Evolutionary conservation across 768 basidiomycete genomes (phyloP).

Genomic region (Tricholoma furcatifolium): DNA sequence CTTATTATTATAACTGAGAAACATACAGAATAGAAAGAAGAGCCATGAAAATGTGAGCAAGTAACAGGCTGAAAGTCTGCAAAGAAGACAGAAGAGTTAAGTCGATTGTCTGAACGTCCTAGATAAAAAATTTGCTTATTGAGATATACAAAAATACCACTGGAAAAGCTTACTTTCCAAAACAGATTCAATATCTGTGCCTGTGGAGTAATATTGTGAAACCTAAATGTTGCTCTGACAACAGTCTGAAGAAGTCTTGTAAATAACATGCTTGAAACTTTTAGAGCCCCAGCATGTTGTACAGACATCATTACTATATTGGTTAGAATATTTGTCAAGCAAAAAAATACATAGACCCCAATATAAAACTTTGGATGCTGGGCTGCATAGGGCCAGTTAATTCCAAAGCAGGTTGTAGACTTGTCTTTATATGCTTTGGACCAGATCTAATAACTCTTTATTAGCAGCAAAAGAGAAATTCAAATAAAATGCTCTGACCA

Average conservation of each 20-base stretch:
- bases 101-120: conserved; percentile 89
- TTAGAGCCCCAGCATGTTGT: conserved; percentile 61
- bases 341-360: conserved; percentile 62
- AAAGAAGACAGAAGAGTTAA: conserved; percentile 64
- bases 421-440: conserved; percentile 56
- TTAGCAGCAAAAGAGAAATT: not conserved
- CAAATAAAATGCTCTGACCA: conserved; percentile 32
- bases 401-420: conserved; percentile 22
- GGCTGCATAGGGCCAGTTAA: conserved; percentile 47
- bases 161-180: conserved; percentile 45
- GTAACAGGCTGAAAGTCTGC: conserved; percentile 72
- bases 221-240: conserved; percentile 80
- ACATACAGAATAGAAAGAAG: conserved; percentile 69
- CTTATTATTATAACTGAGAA: not conserved
- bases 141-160: not conserved
- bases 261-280: conserved; percentile 45
- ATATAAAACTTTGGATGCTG: conserved; percentile 75
- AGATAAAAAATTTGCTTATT: not conserved
- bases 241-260: conserved; percentile 64
- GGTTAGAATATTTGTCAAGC: conserved; percentile 45
- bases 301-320: conserved; percentile 47
- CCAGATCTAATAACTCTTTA: conserved; percentile 46
- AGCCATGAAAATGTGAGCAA: conserved; percentile 76
- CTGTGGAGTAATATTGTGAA: conserved; percentile 81
- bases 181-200: conserved; percentile 85